Conservation (phyloP, 2,329 filamentous ascomycete genomes). For the Talaromyces piceae region DNA sequence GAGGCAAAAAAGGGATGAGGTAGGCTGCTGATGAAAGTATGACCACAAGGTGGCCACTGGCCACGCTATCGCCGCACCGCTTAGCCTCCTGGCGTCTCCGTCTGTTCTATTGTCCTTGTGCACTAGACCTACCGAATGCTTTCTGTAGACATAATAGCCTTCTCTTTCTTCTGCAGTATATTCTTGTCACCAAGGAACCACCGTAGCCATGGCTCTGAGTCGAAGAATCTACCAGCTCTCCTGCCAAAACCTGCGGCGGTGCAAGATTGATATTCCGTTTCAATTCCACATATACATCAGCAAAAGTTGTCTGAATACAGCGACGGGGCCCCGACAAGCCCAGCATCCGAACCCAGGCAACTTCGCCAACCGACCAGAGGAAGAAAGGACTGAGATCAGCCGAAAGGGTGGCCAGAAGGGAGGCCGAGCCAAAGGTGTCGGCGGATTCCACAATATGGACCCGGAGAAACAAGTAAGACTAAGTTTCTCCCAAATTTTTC, state of each 20-base stretch:
- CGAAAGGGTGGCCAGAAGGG: slow-evolving; percentile 22
- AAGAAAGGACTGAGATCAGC: slow-evolving; percentile 19
- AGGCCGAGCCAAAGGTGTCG: slow-evolving; percentile 19
- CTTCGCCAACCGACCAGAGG: slow-evolving; percentile 25
- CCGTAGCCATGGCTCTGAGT: slow-evolving; percentile 2
- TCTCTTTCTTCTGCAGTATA: not conserved
- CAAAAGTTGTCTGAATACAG: not conserved
- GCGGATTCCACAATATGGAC: slow-evolving; percentile 23
- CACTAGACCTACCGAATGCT: not conserved
- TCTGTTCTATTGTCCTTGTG: not conserved
- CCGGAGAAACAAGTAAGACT: slow-evolving; percentile 22
- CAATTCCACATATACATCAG: not conserved
- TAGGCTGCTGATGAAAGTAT: slow-evolving; percentile 7
- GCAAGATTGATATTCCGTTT: not conserved
- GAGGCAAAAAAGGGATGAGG: not conserved
- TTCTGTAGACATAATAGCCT: not conserved
- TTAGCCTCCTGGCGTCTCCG: not conserved
- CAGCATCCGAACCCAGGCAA: slow-evolving; percentile 27
- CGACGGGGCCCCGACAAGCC: not conserved
- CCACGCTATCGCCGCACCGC: too few relatives aligned
- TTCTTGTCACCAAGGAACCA: not conserved
- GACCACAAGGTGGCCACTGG: slow-evolving; percentile 7
- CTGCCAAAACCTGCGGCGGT: slow-evolving; percentile 1
- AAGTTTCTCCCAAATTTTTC: not conserved
- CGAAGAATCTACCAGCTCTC: slow-evolving; percentile 1